A percentile compares a stretch with the other conserved stretches of the same genome.
These are phyloP conservation scores for Salix purpurea DNA, from an alignment of 345 rosid genomes.

Conservation along the genomic window DNA sequence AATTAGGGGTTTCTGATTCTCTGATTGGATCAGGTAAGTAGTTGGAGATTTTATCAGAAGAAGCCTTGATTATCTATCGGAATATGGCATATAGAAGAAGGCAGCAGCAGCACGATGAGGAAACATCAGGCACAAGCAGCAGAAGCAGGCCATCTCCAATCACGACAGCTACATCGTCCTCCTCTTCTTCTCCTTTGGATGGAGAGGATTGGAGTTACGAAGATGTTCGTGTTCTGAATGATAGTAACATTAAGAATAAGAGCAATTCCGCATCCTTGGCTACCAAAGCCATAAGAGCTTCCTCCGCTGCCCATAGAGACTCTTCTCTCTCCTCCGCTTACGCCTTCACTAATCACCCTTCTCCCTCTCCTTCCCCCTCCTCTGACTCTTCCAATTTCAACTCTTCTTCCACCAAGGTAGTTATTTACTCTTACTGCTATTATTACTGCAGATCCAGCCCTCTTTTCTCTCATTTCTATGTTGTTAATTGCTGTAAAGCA, in stretches of 20 bases:
- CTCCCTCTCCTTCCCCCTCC: slow-evolving; percentile 5
- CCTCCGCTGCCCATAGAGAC: slow-evolving; percentile 31
- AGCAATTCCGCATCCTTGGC: slow-evolving; percentile 9
- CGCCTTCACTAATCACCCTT: slow-evolving; percentile 8
- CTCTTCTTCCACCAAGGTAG: slow-evolving; percentile 2
- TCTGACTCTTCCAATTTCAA: neutral
- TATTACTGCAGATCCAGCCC: neutral
- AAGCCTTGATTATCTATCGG: neutral
- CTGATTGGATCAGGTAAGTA: no score
- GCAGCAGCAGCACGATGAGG: slow-evolving; percentile 6
- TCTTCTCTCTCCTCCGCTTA: slow-evolving; percentile 37
- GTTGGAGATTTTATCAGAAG: no score
- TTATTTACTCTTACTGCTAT: neutral
- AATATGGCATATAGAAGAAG: slow-evolving; percentile 24
- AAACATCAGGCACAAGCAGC: neutral
- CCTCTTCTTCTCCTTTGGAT: neutral
- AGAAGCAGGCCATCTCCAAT: neutral
- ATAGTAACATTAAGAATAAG: neutral
- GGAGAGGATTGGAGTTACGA: neutral
- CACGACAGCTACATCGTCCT: neutral
- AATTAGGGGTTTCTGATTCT: no score
- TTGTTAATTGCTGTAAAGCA: neutral
- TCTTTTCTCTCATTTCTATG: neutral
- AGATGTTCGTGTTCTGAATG: neutral
- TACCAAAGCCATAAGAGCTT: slow-evolving; percentile 28